Base-by-base conservation (phyloP, 352 stramenopile genomes). In the Thraustochytrium sp. region DNA sequence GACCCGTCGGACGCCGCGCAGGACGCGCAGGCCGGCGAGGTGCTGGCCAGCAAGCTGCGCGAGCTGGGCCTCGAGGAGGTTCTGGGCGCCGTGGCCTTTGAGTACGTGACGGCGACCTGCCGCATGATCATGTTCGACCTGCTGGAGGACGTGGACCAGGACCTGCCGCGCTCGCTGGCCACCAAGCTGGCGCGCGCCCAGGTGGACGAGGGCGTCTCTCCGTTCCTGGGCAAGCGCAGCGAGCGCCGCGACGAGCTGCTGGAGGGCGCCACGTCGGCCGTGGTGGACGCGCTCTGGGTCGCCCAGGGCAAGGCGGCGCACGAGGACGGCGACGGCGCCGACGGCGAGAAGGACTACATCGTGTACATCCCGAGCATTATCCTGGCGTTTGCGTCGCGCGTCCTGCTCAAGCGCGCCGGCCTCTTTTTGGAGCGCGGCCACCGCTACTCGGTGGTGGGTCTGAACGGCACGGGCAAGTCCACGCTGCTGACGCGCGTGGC, bases 341-440 rank as follows among this genome's bases (percentile, higher is more conserved):
- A 46, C 46, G 42, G 4, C 34, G 68, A 80, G 68, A 83, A 83
- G 36, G 61, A 84, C 49, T 84, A 84, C 61, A 76, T 84, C 65
- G 75, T 84, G 21, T 84, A 84, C 31, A 42, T 84, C 23, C 75
- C 75, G 34, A 84, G 94, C 85, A 99, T 99, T 88, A 98, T 92
- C 74, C 99, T 99, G 86, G 98, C 96, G 85, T 97, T 97, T 8
- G 95, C 98, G 84, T 97, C 97, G 87, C 99, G 99, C 87, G 92
- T 98, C 61, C 89, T 99, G 31, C 99, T 99, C 86, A 96, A 99
- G 87, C 97, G 99, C 87, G 94, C 96, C 3, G 91, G 93, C 61
- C 88, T 99, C 61, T 94, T 97, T 63, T 98, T 99, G 88, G 96
- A 94, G 62, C 94, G 97, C 75, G 97, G 97, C 37, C 89, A 94